Conservation (phyloP, 441 rosid genomes). For the Populus hybrid region DNA sequence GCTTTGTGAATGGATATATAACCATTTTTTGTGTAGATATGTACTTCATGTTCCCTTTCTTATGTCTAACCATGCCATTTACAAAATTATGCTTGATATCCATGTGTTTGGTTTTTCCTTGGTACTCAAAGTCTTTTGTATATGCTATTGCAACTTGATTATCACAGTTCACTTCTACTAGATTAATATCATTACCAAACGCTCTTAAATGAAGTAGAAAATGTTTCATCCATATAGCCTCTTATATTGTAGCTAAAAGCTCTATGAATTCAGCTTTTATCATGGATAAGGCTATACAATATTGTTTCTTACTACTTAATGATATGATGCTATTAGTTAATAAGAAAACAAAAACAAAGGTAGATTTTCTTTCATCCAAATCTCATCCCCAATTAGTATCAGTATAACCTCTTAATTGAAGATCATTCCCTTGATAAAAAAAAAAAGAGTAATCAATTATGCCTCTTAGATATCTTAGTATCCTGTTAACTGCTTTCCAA, state of each 20-base stretch:
- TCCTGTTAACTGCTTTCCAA: slow-evolving; percentile 10
- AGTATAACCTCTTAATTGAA: background rate
- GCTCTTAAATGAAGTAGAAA: background rate
- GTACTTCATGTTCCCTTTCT: slow-evolving; percentile 9
- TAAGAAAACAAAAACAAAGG: background rate
- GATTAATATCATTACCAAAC: background rate
- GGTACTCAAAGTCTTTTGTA: background rate
- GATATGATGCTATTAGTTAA: background rate
- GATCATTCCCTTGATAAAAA: background rate
- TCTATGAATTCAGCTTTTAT: too few species aligned
- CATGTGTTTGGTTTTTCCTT: slow-evolving; percentile 4
- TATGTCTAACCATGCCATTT: background rate
- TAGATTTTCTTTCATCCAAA: slow-evolving; percentile 9
- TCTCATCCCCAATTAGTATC: background rate
- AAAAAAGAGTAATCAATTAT: background rate
- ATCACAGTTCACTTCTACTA: background rate
- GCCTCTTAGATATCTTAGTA: background rate
- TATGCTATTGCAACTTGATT: background rate
- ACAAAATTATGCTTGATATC: slow-evolving; percentile 9
- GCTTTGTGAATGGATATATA: slow-evolving; percentile 9
- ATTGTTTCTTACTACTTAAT: slow-evolving; percentile 16
- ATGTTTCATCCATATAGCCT: background rate
- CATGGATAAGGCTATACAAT: background rate
- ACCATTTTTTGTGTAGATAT: background rate
- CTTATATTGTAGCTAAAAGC: too few species aligned